Evolutionary conservation across 345 rosid species (phyloP), one percentile per base, ranked within the genome.

Genomic region (Populus tremula): DNA sequence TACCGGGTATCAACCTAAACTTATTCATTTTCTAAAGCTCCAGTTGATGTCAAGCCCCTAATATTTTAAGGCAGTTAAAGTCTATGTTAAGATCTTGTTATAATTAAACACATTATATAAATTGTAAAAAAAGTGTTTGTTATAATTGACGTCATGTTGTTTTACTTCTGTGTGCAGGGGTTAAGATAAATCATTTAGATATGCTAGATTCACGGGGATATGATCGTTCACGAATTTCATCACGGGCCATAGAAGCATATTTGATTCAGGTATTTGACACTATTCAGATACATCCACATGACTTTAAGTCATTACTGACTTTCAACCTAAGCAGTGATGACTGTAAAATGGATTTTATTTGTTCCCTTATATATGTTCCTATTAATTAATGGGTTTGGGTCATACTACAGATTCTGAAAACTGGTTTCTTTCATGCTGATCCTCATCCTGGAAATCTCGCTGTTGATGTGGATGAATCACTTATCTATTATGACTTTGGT

Each of bases 361-460:
- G 66, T 43, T 43, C 16, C 41, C 38, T 12, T 76, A 13, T 12
- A 45, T 45, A 45, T 45, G 17, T 45, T 45, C 17, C 50, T 12
- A 45, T 45, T 45, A 12, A 12, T 45, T 45, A 45, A 45, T 45
- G 50, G 50, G 50, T 45, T 45, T 13, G 50, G 16, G 17, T 45
- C 50, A 47, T 39, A 45, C 54, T 71, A 64, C 88, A 95, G 99
- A 91, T 95, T 86, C 85, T 95, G 76, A 93, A 66, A 87, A 95
- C 98, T 7, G 99, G 98, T 59, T 93, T 95, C 88, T 95, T 95
- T 85, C 99, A 95, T 76, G 99, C 99, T 73, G 99, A 95, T 83
- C 99, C 99, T 0, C 99, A 95, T 83, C 99, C 99, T 27, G 99
- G 99, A 74, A 95, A 95, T 80, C 97, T 95, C 23, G 98, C 99